A percentile compares a stretch with the other conserved stretches of the same genome.
Conservation (phyloP, 2,329 filamentous ascomycete species). For the Orbilia blumenaviensis region DNA sequence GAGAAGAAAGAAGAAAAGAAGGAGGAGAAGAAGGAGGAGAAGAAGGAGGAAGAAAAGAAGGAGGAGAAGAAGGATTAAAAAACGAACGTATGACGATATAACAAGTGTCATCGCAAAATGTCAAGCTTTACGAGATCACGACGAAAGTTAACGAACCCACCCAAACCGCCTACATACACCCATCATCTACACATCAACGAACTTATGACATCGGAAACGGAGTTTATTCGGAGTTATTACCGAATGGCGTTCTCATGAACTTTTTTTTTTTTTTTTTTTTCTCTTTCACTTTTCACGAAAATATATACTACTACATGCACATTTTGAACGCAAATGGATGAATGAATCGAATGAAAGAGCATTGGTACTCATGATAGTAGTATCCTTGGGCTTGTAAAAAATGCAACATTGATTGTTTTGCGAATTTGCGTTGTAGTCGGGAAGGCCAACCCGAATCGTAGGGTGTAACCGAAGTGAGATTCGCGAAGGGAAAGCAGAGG, state of each 20-base stretch:
- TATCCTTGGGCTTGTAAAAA: background rate
- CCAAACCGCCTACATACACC: background rate
- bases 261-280: background rate
- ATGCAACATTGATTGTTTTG: background rate
- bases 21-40: background rate
- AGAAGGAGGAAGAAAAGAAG: background rate
- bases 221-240: background rate
- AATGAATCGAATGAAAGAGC: background rate
- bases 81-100: background rate
- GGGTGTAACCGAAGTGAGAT: background rate
- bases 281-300: background rate
- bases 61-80: background rate
- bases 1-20: background rate
- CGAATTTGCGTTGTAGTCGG: background rate
- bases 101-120: background rate
- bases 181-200: background rate
- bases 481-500: background rate
- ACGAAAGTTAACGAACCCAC: background rate
- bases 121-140: background rate
- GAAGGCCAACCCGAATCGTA: conserved; percentile 5
- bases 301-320: background rate
- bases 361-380: background rate
- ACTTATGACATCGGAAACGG: background rate
- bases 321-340: background rate
- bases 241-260: background rate